Evolutionary conservation across 176 grass and related monocot species (phyloP).

Genomic region (Lolium rigidum): DNA sequence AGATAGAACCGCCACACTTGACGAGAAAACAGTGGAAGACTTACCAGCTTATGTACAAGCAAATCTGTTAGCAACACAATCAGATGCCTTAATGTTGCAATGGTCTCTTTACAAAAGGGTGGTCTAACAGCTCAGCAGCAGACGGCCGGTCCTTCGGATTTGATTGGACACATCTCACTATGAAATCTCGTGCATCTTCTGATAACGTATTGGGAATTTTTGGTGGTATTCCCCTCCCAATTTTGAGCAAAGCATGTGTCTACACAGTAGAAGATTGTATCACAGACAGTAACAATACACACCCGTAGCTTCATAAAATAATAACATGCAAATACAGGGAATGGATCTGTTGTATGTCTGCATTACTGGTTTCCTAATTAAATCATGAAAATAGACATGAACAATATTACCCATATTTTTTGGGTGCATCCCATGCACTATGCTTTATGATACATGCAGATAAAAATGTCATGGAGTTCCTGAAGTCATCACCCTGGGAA

Average conservation of each 20-base stretch:
- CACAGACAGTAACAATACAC: constrained; percentile 13
- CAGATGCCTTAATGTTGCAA: constrained; percentile 21
- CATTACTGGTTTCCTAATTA: not conserved
- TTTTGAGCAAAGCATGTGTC: constrained; percentile 76
- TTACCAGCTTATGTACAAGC: constrained; percentile 50
- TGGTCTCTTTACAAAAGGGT: constrained; percentile 73
- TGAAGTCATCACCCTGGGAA: not conserved
- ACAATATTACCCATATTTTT: not conserved
- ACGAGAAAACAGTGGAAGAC: not conserved
- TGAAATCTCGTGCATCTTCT: constrained; percentile 82
- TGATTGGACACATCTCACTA: constrained; percentile 62
- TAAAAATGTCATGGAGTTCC: constrained; percentile 6
- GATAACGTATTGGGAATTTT: constrained; percentile 64
- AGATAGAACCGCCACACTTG: not conserved
- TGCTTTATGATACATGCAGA: not conserved
- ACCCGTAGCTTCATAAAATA: not conserved
- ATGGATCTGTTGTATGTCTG: not conserved
- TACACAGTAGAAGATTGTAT: constrained; percentile 48
- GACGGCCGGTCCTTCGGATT: constrained; percentile 71
- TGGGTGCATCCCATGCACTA: not conserved
- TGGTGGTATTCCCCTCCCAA: constrained; percentile 76
- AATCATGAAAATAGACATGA: not conserved
- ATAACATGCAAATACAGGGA: not conserved
- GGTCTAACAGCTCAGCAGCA: constrained; percentile 67
- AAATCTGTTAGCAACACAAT: constrained; percentile 40